Evolutionary conservation across 2,329 filamentous ascomycete species (phyloP).

Genomic region (Chalaropsis ovoidea): DNA sequence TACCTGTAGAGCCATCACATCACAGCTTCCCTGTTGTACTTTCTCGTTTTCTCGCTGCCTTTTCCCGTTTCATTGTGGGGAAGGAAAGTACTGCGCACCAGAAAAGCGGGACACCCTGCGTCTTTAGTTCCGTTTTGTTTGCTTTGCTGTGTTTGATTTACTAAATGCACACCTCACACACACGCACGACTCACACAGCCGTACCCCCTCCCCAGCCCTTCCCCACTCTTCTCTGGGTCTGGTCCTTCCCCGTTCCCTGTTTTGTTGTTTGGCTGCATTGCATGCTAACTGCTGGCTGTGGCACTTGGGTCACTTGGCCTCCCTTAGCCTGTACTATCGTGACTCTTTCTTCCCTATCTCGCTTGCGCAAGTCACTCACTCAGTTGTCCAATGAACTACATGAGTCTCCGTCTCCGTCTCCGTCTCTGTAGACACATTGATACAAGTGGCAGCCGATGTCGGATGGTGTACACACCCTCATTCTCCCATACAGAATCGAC

Average conservation of each 20-base stretch:
- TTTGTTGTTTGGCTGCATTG: not conserved
- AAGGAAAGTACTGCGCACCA: not conserved
- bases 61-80: conserved; percentile 6
- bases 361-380: not conserved
- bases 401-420: not conserved
- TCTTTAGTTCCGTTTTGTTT: not conserved
- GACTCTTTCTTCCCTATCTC: conserved; percentile 9
- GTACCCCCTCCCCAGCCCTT: not conserved
- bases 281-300: not conserved
- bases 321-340: conserved; percentile 1
- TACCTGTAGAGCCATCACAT: too few relatives aligned
- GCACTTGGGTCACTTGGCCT: not conserved
- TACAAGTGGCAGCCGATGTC: not conserved
- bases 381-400: not conserved
- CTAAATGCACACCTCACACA: not conserved
- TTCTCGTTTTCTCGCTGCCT: not conserved
- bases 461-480: not conserved
- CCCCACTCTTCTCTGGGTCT: not conserved
- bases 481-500: not conserved
- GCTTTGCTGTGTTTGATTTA: not conserved
- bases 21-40: not conserved
- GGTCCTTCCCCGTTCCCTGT: not conserved
- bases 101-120: not conserved
- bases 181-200: not conserved
- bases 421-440: not conserved